A percentile compares a stretch with the other conserved stretches of the same genome.
These are phyloP conservation scores for Kondoa subrosea DNA, from an alignment of 768 basidiomycete species.

Conservation along the genomic window DNA sequence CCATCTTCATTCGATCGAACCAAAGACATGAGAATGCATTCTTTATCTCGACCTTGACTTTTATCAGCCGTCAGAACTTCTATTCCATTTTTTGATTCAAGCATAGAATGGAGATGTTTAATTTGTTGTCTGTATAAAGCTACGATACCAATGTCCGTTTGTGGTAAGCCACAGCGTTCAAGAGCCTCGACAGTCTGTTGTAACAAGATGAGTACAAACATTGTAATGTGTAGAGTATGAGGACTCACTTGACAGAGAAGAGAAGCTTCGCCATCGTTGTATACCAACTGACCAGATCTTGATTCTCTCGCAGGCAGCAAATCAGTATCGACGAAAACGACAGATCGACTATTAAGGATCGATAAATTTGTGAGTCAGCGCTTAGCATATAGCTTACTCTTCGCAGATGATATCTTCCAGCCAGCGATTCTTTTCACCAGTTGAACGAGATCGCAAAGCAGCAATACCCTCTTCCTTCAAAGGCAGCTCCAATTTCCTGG, in stretches of 20 bases:
- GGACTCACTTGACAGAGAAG: conserved; percentile 34
- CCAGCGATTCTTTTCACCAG: conserved; percentile 10
- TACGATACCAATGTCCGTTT: conserved; percentile 67
- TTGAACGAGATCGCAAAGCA: not conserved
- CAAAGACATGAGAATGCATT: conserved; percentile 81
- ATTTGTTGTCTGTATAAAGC: conserved; percentile 90
- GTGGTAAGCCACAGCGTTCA: conserved; percentile 45
- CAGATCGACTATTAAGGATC: conserved; percentile 48
- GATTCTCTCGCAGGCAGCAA: conserved; percentile 58
- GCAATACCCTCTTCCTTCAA: conserved; percentile 35
- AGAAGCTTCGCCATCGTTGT: conserved; percentile 64
- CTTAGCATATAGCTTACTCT: not conserved
- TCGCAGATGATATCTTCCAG: conserved; percentile 16
- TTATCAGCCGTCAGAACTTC: conserved; percentile 27
- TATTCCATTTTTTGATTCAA: conserved; percentile 43
- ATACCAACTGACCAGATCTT: conserved; percentile 68
- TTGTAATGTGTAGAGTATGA: not conserved
- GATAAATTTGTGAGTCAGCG: not conserved
- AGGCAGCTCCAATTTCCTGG: conserved; percentile 43
- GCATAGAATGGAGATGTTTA: conserved; percentile 58
- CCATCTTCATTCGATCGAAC: conserved; percentile 69
- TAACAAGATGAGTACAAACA: not conserved
- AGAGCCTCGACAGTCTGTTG: conserved; percentile 52
- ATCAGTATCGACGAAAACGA: conserved; percentile 90
- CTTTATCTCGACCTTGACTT: conserved; percentile 59